Conservation (phyloP, 345 rosid genomes). For the Brassica incana region DNA sequence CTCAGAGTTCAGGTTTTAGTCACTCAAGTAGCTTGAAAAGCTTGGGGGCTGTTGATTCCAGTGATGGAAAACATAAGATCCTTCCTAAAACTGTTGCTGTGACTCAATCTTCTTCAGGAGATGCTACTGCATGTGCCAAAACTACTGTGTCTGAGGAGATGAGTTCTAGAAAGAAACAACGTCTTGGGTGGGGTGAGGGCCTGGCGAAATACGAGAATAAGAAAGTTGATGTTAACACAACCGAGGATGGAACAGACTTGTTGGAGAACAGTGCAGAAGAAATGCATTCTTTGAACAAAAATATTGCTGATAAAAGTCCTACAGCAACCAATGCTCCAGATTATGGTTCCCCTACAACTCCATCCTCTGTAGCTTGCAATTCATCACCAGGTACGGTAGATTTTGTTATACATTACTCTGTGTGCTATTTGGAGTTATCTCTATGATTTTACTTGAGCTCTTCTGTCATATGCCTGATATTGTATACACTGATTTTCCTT, state of each 20-base stretch:
- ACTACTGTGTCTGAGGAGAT: conserved; percentile 59
- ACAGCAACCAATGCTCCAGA: conserved; percentile 50
- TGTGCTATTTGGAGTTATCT: conserved; percentile 21
- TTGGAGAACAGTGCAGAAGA: conserved; percentile 43
- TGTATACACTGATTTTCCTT: conserved; percentile 11
- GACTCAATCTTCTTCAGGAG: conserved; percentile 62
- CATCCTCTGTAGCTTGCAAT: conserved; percentile 92
- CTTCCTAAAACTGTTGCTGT: conserved; percentile 47
- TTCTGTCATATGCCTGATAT: conserved; percentile 11
- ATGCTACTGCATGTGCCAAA: conserved; percentile 57
- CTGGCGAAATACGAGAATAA: conserved; percentile 93
- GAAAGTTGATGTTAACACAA: conserved; percentile 64
- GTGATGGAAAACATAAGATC: conserved; percentile 57
- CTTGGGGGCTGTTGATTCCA: conserved; percentile 62
- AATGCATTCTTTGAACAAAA: conserved; percentile 47
- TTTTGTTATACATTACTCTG: conserved; percentile 1
- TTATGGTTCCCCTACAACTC: conserved; percentile 85
- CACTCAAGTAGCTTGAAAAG: conserved; percentile 89
- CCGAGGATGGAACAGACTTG: conserved; percentile 46
- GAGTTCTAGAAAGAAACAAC: conserved; percentile 76
- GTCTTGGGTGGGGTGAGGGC: conserved; percentile 98
- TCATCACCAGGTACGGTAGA: conserved; percentile 70
- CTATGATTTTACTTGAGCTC: conserved; percentile 13
- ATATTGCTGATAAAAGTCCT: conserved; percentile 67
- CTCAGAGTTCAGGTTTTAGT: conserved; percentile 81